Evolutionary conservation across 2,329 filamentous ascomycete species (phyloP).

Genomic region (Mollisia scopiformis): DNA sequence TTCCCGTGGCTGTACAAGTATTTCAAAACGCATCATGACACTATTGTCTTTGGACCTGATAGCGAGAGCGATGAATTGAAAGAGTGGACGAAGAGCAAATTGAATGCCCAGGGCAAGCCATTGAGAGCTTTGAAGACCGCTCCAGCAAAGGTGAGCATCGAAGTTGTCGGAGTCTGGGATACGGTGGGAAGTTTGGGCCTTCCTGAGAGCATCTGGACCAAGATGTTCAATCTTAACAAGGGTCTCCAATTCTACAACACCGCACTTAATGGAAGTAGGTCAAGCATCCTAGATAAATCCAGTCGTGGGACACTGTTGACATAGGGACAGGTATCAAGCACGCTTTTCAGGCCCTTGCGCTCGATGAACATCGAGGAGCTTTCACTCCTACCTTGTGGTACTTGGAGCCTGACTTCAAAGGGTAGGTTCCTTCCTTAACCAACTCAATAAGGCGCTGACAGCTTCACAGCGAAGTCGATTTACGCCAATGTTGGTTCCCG

Average conservation of each 20-base stretch:
- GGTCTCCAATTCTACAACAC: conserved; percentile 9
- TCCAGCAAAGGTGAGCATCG: conserved; percentile 28
- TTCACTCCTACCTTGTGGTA: conserved; percentile 42
- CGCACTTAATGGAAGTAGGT: conserved; percentile 9
- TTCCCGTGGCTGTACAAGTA: conserved; percentile 35
- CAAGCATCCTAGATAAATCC: too few relatives aligned
- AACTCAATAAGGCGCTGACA: background rate
- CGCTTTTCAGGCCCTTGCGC: conserved; percentile 50
- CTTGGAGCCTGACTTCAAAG: conserved; percentile 6
- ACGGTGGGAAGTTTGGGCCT: conserved; percentile 42
- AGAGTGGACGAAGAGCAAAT: conserved; percentile 2
- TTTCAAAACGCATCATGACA: conserved; percentile 1
- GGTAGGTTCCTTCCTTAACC: background rate
- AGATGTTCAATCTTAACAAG: conserved; percentile 6
- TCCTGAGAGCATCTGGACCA: conserved; percentile 10
- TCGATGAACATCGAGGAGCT: conserved; percentile 47
- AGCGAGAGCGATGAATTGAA: background rate
- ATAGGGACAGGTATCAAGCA: conserved; percentile 40
- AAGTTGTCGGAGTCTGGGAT: conserved; percentile 50
- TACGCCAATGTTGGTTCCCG: conserved; percentile 21
- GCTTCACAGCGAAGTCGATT: background rate
- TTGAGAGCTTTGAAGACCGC: background rate
- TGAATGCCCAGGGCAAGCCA: background rate
- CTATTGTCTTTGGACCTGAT: background rate
- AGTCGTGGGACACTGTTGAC: conserved; percentile 16